Evolutionary conservation across 192 early-diverging fungal species (phyloP), one percentile per base, ranked within the genome.

Genomic region (Irineochytrium annulatum): DNA sequence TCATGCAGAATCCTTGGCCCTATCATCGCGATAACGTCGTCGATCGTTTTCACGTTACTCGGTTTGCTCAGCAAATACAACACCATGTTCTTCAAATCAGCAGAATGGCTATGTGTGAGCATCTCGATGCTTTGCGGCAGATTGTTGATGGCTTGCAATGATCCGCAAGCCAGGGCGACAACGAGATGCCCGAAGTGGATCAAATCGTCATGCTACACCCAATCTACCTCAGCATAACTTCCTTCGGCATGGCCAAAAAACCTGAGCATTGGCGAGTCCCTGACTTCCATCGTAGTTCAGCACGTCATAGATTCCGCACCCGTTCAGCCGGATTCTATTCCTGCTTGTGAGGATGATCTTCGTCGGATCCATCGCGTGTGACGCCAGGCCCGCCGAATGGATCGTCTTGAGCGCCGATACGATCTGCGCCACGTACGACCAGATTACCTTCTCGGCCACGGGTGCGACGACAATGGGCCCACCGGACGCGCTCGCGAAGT

Each of bases 301-400:
- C 60, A 91, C 77, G 58, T 90, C 90, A 61, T 86, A 74, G 19
- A 87, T 70, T 33, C 85, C 70, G 43, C 60, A 59, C 39, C 65
- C 72, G 55, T 65, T 70, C 24, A 70, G 52, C 49, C 67, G 51
- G n/a, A 75, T 86, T 77, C 95, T 77, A 71, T 92, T 93, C 59
- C 89, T 86, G 24, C 87, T 82, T 8, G 93, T 90, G 4, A 97
- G 63, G 19, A 94, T 58, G 29, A 97, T 89, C 57, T 94, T 97
- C 35, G 81, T 84, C 0, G 88, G 78, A 35, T 89, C 89, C 48
- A 99, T 82, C 2, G 78, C 70, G 16, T 91, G 76, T 20, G 86
- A 86, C 0, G 93, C 89, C 1, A 99, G 78, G 5, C 89, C 89
- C 0, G 87, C 77, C 0, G 79, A 60, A 65, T 99, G 97, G 17